Evolutionary conservation across 768 basidiomycete species (phyloP).

Genomic region (Podaxis pistillaris): DNA sequence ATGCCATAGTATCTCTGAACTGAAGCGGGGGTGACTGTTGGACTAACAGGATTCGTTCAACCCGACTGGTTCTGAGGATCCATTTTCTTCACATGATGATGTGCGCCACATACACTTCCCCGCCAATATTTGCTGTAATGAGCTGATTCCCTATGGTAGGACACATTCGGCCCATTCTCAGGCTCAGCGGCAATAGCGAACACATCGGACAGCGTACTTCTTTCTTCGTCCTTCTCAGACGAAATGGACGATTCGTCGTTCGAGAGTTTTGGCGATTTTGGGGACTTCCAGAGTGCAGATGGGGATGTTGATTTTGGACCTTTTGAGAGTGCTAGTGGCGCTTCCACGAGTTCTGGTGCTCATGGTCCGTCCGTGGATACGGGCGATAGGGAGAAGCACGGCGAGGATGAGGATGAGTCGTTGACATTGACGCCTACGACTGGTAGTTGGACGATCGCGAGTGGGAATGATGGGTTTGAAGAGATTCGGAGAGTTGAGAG

Average conservation of each 20-base stretch:
- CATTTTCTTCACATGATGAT: slow-evolving; percentile 53
- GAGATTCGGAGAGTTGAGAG: slow-evolving; percentile 13
- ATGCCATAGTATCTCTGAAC: not conserved
- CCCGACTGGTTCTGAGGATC: slow-evolving; percentile 40
- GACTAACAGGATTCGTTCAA: slow-evolving; percentile 49
- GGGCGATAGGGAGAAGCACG: not conserved
- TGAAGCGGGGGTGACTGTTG: not conserved
- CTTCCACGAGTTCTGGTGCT: not conserved
- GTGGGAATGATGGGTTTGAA: slow-evolving; percentile 24
- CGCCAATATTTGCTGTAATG: not conserved
- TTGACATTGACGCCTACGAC: slow-evolving; percentile 39
- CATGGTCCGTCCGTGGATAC: not conserved
- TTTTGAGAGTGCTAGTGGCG: slow-evolving; percentile 2
- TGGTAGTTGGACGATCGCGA: slow-evolving; percentile 71
- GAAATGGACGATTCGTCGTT: slow-evolving; percentile 68
- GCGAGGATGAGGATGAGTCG: not conserved
- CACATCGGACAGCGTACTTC: slow-evolving; percentile 50
- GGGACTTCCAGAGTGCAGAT: slow-evolving; percentile 66
- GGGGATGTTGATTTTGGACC: slow-evolving; percentile 11
- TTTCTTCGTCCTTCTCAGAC: slow-evolving; percentile 53
- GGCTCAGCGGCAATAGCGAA: slow-evolving; percentile 49
- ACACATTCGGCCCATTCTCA: slow-evolving; percentile 80
- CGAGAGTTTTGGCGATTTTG: slow-evolving; percentile 78
- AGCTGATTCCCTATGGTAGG: slow-evolving; percentile 30
- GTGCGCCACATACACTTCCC: slow-evolving; percentile 30